phyloP scores from a whole-genome alignment of 805 yeast species.

The Saturnispora quitensis region DNA sequence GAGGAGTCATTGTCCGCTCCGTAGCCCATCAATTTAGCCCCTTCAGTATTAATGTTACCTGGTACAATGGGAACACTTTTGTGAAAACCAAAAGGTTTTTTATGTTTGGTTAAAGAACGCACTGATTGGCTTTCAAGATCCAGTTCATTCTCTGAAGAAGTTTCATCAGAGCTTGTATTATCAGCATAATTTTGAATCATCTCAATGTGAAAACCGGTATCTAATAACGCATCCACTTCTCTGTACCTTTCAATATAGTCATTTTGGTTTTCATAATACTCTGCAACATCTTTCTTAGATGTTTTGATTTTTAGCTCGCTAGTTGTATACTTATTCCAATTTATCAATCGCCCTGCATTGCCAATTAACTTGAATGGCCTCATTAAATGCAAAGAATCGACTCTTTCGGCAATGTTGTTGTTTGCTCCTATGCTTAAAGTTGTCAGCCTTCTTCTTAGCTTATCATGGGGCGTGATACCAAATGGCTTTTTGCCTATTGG shows the following conservation, averaged over 20 bases:
- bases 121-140: conserved; percentile 4
- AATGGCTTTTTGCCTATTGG: background rate
- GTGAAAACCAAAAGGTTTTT: background rate
- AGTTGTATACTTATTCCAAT: conserved; percentile 31
- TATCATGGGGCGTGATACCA: background rate
- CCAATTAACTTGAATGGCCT: conserved; percentile 44
- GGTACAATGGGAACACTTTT: conserved; percentile 31
- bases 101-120: background rate
- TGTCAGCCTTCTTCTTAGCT: conserved; percentile 17
- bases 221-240: conserved; percentile 57
- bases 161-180: conserved; percentile 11
- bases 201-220: conserved; percentile 57
- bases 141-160: conserved; percentile 17
- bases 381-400: conserved; percentile 31
- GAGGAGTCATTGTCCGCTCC: conserved; percentile 26
- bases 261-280: conserved; percentile 52
- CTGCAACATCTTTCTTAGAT: conserved; percentile 24
- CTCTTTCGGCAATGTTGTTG: conserved; percentile 16
- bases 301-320: conserved; percentile 19
- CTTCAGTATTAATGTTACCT: conserved; percentile 50
- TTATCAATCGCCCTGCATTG: conserved; percentile 24
- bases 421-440: conserved; percentile 13
- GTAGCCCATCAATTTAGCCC: conserved; percentile 41
- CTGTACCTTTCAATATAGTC: conserved; percentile 44
- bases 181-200: conserved; percentile 55